Base-by-base conservation (phyloP, 306 rosid species). In the Vigna radiata region DNA sequence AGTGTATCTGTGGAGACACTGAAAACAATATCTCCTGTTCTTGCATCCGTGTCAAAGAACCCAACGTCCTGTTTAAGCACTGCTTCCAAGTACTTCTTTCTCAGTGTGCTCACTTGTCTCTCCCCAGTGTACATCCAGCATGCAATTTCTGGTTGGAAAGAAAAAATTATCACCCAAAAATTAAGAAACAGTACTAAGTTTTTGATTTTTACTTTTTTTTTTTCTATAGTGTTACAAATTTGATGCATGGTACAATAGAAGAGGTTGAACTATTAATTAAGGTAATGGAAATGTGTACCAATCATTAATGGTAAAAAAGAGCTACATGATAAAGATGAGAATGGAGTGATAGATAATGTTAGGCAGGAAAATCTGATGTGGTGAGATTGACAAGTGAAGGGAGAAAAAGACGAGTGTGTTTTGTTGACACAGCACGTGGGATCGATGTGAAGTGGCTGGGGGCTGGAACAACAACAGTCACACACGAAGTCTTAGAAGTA, bases 91-190 rank as follows among this genome's bases (percentile, higher is more conserved):
- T 96, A 96, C 88, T 92, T 96, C 89, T 96, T 96, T 58, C 99
- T 92, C 80, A 96, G 83, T 3, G 97, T 88, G 80, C 97, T 89
- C 81, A 86, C 98, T 77, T 96, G 99, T 31, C 99, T 91, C 81
- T 96, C 99, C 53, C 99, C 99, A 53, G 90, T 91, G 79, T 88
- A 92, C 99, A 96, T 96, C 99, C 99, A 96, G 65, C 99, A 96
- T 71, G 98, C 91, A 76, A 96, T 96, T 85, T 96, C 99, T 96
- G 91, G 19, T 7, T 3, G 36, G 14, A 66, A 41, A 55, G 3
- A 52, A 19, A 36, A 33, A 61, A 0, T 14, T 54, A 82, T 16
- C 44, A 71, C 1, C 9, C 46, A 21, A 15, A 54, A 41, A 63
- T 11, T 8, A 27, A 14, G 19, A 19, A 55, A 39, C 8, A 44